These are phyloP conservation scores for Ogataea wickerhamii DNA, from an alignment of 805 yeast species.

Conservation along the genomic window DNA sequence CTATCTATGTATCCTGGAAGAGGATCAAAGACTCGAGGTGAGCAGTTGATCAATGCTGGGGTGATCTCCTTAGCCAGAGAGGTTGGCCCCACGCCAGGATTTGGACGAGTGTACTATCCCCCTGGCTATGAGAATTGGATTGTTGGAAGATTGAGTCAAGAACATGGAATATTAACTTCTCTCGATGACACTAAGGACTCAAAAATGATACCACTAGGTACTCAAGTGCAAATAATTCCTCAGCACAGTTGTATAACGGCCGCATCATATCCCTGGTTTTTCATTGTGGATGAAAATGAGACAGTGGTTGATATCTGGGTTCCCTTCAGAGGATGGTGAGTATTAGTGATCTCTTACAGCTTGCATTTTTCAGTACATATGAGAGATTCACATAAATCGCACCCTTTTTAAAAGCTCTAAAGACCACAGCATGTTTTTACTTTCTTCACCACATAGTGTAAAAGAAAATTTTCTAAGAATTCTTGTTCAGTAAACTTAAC, in stretches of 20 bases:
- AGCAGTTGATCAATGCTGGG: slow-evolving; percentile 67
- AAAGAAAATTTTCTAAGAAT: no score
- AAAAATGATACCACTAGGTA: slow-evolving; percentile 49
- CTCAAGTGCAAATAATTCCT: slow-evolving; percentile 53
- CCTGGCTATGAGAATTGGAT: slow-evolving; percentile 52
- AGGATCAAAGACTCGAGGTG: slow-evolving; percentile 51
- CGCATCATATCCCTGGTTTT: slow-evolving; percentile 56
- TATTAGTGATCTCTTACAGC: no score
- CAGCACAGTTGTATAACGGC: slow-evolving; percentile 76
- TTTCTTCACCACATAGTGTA: no score
- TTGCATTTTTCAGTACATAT: no score
- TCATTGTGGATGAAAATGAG: slow-evolving; percentile 46
- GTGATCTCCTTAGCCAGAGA: slow-evolving; percentile 69
- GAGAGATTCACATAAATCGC: no score
- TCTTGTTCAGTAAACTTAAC: no score
- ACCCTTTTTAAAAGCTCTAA: no score
- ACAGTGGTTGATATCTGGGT: slow-evolving; percentile 60
- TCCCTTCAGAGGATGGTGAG: slow-evolving; percentile 52
- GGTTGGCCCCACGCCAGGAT: slow-evolving; percentile 55
- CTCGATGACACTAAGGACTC: slow-evolving; percentile 26
- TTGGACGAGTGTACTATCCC: slow-evolving; percentile 42
- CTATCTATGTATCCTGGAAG: slow-evolving; percentile 56
- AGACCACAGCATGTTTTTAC: no score
- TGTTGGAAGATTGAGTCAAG: slow-evolving; percentile 70
- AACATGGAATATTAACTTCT: slow-evolving; percentile 72